phyloP scores from a whole-genome alignment of 306 rosid species.

The Spatholobus suberectus region DNA sequence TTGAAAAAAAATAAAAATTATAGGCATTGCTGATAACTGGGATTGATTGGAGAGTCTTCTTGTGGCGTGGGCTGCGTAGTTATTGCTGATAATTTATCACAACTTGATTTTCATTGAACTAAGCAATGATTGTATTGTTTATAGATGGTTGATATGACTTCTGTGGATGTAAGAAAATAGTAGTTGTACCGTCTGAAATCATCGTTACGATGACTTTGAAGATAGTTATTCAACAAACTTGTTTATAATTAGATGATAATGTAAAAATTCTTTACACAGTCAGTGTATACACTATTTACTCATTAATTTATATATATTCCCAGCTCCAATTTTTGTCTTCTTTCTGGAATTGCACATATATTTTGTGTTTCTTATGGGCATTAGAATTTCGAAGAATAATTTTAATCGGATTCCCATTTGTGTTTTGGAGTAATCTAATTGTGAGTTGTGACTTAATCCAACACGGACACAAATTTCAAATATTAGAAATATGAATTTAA shows the following conservation, averaged over 20 bases:
- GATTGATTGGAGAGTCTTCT: conserved; percentile 7
- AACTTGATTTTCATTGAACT: conserved; percentile 1
- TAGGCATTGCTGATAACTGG: not conserved
- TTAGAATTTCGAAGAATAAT: not conserved
- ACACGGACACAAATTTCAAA: conserved; percentile 4
- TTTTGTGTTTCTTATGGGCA: not conserved
- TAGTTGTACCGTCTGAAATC: no score
- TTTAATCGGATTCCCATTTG: not conserved
- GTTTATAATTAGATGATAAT: no score
- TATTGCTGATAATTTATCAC: not conserved
- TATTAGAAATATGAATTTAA: not conserved
- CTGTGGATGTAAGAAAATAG: no score
- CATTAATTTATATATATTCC: not conserved
- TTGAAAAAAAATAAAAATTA: not conserved
- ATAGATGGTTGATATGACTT: not conserved
- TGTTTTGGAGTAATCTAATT: not conserved
- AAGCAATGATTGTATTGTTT: not conserved
- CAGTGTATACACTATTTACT: not conserved
- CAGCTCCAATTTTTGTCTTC: not conserved
- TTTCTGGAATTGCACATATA: not conserved
- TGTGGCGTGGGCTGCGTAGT: not conserved
- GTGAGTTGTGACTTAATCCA: conserved; percentile 1
- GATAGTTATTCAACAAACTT: no score
- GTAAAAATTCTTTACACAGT: no score
- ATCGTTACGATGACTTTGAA: no score